Evolutionary conservation across 2,329 filamentous ascomycete species (phyloP).

Genomic region (Phaeosphaeria sp.): DNA sequence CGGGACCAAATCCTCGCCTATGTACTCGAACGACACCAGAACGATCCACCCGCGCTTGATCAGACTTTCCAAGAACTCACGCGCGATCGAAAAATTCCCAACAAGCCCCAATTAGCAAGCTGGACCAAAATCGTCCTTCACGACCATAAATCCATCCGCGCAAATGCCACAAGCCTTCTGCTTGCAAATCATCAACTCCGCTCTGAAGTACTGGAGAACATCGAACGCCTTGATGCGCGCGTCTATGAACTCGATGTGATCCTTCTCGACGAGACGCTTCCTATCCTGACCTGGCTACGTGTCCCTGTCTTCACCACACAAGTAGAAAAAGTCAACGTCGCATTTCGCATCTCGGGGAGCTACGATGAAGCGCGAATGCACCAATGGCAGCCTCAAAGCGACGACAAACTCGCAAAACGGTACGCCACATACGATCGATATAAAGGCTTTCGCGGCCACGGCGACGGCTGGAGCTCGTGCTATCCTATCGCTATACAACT

Average conservation of each 20-base stretch:
- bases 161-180: slow-evolving; percentile 8
- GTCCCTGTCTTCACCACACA: slow-evolving; percentile 13
- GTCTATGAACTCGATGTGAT: slow-evolving; percentile 20
- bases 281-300: slow-evolving; percentile 18
- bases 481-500: slow-evolving; percentile 17
- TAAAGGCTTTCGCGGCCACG: slow-evolving; percentile 5
- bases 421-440: slow-evolving; percentile 4
- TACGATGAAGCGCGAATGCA: slow-evolving; percentile 1
- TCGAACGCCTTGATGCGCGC: background rate
- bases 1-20: slow-evolving; percentile 22
- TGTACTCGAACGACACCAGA: slow-evolving; percentile 8
- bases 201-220: slow-evolving; percentile 13
- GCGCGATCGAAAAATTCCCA: background rate
- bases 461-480: slow-evolving; percentile 2
- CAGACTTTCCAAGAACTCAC: slow-evolving; percentile 6
- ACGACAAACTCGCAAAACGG: background rate
- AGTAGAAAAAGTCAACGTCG: slow-evolving; percentile 15
- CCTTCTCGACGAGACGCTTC: slow-evolving; percentile 18
- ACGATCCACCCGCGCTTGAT: slow-evolving; percentile 6
- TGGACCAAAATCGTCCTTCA: slow-evolving; percentile 9
- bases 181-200: slow-evolving; percentile 20
- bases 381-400: background rate
- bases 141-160: background rate
- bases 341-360: slow-evolving; percentile 16
- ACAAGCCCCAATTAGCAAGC: background rate